These are phyloP conservation scores for Mycena alexandri DNA, from an alignment of 768 basidiomycete genomes.

Conservation along the genomic window DNA sequence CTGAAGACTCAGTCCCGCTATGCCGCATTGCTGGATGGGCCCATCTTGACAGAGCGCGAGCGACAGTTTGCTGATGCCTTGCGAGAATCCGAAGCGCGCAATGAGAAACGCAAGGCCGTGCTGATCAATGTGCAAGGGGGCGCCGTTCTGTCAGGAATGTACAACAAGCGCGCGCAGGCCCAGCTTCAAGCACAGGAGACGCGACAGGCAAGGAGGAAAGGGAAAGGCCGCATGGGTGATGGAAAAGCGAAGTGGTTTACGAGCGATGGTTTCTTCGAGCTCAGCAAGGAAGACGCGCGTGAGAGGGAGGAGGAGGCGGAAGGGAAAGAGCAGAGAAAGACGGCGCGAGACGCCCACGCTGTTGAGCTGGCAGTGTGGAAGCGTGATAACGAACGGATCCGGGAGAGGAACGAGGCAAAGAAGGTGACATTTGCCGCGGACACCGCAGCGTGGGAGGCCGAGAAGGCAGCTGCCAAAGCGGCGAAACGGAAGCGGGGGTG, in stretches of 20 bases:
- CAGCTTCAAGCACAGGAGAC: constrained; percentile 20
- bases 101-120: too few species aligned
- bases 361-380: constrained; percentile 39
- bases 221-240: constrained; percentile 35
- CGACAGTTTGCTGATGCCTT: too few species aligned
- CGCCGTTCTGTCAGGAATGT: neutral
- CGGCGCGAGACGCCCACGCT: constrained; percentile 5
- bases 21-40: neutral
- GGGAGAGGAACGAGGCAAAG: constrained; percentile 37
- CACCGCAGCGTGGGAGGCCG: constrained; percentile 19
- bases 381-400: constrained; percentile 28
- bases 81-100: too few species aligned
- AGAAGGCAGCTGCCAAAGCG: too few species aligned
- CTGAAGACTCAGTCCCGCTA: neutral
- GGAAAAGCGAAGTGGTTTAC: constrained; percentile 41
- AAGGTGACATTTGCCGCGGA: constrained; percentile 29
- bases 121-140: neutral
- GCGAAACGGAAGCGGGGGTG: constrained; percentile 42
- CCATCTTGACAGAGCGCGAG: too few species aligned
- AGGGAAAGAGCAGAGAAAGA: constrained; percentile 13
- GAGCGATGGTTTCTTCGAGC: constrained; percentile 39
- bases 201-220: constrained; percentile 18
- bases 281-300: constrained; percentile 24
- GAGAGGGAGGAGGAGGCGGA: constrained; percentile 2
- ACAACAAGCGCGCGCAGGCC: neutral